Conservation (phyloP, 352 stramenopile genomes). For the Phytophthora hibernalis region DNA sequence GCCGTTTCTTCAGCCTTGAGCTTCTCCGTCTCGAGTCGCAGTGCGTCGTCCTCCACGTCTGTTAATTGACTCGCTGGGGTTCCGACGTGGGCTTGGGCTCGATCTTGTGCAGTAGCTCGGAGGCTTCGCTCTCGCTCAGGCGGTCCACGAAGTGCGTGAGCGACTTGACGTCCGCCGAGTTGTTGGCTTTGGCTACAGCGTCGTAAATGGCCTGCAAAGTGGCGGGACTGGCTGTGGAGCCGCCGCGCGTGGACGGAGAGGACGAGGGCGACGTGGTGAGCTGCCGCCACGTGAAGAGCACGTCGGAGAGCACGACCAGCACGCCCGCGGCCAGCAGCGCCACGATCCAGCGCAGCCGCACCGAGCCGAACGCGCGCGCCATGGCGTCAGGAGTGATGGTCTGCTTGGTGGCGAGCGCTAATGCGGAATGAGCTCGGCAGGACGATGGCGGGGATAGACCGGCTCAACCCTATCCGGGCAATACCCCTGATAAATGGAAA, state of each 20-base stretch:
- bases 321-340: constrained; percentile 34
- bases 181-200: constrained; percentile 25
- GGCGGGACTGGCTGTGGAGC: constrained; percentile 7
- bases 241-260: constrained; percentile 5
- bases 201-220: constrained; percentile 32
- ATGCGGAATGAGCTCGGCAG: constrained; percentile 3
- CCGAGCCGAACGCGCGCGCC: constrained; percentile 18
- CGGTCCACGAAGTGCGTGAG: constrained; percentile 35
- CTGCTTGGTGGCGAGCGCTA: constrained; percentile 8
- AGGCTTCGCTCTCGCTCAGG: constrained; percentile 33
- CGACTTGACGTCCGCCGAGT: constrained; percentile 27
- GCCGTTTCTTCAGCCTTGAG: constrained; percentile 30
- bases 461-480: neutral
- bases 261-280: constrained; percentile 17
- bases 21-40: constrained; percentile 33
- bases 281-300: constrained; percentile 44
- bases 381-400: constrained; percentile 31
- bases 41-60: constrained; percentile 23
- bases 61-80: neutral
- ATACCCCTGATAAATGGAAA: neutral
- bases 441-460: constrained; percentile 13
- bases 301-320: constrained; percentile 40
- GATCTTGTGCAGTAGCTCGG: constrained; percentile 32
- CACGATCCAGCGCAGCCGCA: constrained; percentile 40
- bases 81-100: neutral